phyloP scores from a whole-genome alignment of 2,329 filamentous ascomycete genomes.

The Lasiodiplodia gonubiensis region DNA sequence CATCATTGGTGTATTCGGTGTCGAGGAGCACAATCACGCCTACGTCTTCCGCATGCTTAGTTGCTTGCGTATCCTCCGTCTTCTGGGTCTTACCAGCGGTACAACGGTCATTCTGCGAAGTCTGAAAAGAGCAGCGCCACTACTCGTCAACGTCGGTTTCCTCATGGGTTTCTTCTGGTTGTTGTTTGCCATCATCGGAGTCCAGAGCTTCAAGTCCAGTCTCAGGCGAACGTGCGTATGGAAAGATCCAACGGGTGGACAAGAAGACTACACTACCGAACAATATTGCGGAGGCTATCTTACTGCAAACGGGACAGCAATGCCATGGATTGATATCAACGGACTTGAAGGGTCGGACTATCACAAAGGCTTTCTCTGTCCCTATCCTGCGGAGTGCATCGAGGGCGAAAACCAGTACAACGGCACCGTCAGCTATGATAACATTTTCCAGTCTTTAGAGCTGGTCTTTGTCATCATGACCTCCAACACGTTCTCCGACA shows the following conservation, averaged over 20 bases:
- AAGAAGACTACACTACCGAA: conserved; percentile 63
- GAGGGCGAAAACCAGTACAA: conserved; percentile 80
- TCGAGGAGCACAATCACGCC: conserved; percentile 73
- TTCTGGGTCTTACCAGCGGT: conserved; percentile 90
- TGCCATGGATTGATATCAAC: conserved; percentile 70
- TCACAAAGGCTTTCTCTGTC: conserved; percentile 88
- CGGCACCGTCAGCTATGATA: conserved; percentile 90
- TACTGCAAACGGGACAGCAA: conserved; percentile 60
- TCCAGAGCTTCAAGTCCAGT: conserved; percentile 81
- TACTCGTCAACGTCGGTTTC: conserved; percentile 91
- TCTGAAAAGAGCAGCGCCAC: conserved; percentile 90
- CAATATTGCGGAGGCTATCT: conserved; percentile 89
- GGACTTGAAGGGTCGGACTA: conserved; percentile 57
- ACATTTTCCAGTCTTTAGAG: conserved; percentile 89
- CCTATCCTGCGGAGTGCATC: conserved; percentile 80
- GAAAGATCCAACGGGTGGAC: conserved; percentile 58
- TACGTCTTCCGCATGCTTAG: conserved; percentile 97
- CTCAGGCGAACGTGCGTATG: conserved; percentile 56
- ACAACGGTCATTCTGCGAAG: conserved; percentile 93
- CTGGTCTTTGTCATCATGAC: conserved; percentile 98
- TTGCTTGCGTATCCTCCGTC: conserved; percentile 86
- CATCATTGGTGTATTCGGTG: conserved; percentile 68
- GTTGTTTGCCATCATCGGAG: conserved; percentile 92
- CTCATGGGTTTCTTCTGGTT: conserved; percentile 98
- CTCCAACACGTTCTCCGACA: conserved; percentile 92